Evolutionary conservation across 2,329 filamentous ascomycete species (phyloP).

Genomic region (Pseudomassariella vexata): DNA sequence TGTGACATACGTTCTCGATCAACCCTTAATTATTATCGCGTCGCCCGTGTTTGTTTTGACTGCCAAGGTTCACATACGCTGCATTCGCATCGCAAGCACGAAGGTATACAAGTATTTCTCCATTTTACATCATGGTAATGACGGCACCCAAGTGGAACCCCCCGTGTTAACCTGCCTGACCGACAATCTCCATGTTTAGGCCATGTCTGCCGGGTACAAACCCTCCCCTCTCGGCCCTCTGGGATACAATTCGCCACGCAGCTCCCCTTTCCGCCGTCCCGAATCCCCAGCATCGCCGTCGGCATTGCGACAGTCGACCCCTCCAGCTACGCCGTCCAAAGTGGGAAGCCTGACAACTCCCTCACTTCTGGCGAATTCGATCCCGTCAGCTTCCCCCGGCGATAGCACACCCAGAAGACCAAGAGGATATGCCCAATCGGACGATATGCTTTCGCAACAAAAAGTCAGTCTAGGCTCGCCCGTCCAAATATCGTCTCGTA

Average conservation of each 20-base stretch:
- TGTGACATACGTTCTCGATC: too few species aligned
- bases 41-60: too few species aligned
- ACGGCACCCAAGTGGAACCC: too few species aligned
- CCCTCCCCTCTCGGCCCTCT: slow-evolving; percentile 65
- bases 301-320: slow-evolving; percentile 57
- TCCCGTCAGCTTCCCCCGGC: slow-evolving; percentile 29
- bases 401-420: slow-evolving; percentile 23
- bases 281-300: slow-evolving; percentile 62
- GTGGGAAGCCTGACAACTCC: slow-evolving; percentile 35
- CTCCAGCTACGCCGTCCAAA: slow-evolving; percentile 56
- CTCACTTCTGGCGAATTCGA: slow-evolving; percentile 35
- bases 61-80: too few species aligned
- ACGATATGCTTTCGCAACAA: slow-evolving; percentile 13
- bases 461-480: slow-evolving; percentile 31
- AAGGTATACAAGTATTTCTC: too few species aligned
- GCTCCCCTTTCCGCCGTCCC: slow-evolving; percentile 57
- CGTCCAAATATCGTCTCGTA: slow-evolving; percentile 24
- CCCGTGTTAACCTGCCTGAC: too few species aligned
- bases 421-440: slow-evolving; percentile 12
- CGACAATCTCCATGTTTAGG: slow-evolving; percentile 29
- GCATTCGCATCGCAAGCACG: too few species aligned
- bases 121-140: slow-evolving; percentile 2
- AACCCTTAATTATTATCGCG: too few species aligned
- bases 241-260: slow-evolving; percentile 65
- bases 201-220: slow-evolving; percentile 56